Conservation (phyloP, 1,139 yeast genomes). For the Hansenula lynferdii region DNA sequence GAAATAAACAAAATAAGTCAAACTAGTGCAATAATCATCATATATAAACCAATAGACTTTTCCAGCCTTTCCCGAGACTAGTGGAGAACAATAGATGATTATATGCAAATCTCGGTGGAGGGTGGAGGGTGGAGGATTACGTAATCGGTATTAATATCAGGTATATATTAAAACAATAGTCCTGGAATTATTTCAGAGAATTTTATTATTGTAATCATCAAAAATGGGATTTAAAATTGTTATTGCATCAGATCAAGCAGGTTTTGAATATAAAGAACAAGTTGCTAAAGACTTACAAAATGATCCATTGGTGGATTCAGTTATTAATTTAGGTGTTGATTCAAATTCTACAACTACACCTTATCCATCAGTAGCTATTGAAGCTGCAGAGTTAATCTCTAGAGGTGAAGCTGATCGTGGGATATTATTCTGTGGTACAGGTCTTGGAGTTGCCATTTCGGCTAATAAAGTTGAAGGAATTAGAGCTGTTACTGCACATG, state of each 20-base stretch:
- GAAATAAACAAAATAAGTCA: no score
- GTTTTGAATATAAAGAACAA: constrained; percentile 1
- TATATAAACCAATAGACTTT: no score
- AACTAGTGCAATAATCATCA: no score
- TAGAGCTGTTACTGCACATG: constrained; percentile 2
- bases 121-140: not conserved
- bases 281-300: not conserved
- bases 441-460: constrained; percentile 1
- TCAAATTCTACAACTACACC: not conserved
- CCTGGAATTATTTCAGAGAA: no score
- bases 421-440: constrained; percentile 1
- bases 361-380: constrained; percentile 1
- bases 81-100: no score
- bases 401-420: constrained; percentile 1
- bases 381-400: constrained; percentile 1
- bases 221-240: not conserved
- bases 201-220: no score
- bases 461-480: constrained; percentile 2
- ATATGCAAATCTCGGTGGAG: not conserved
- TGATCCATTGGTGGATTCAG: not conserved
- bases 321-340: not conserved
- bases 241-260: constrained; percentile 2
- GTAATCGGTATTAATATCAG: no score
- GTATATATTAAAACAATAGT: no score
- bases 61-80: no score